Evolutionary conservation across 768 basidiomycete species (phyloP).

Genomic region (Xerocomus potaroensis): DNA sequence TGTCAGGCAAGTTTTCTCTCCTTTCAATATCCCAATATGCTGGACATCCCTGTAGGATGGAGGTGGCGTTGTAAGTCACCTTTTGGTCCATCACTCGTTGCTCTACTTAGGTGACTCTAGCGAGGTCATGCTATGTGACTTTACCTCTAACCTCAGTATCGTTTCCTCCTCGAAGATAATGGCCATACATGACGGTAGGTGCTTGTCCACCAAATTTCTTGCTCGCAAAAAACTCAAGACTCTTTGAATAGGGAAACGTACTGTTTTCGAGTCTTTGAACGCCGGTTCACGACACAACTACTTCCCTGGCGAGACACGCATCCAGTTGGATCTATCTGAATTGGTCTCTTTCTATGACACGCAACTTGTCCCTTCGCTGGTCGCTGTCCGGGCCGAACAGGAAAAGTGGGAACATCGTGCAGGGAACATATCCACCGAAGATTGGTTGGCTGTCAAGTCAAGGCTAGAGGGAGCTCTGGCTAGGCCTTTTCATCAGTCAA

Average conservation of each 20-base stretch:
- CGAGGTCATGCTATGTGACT: slow-evolving; percentile 50
- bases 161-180: slow-evolving; percentile 37
- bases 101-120: slow-evolving; percentile 20
- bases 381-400: slow-evolving; percentile 16
- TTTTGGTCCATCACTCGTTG: not conserved
- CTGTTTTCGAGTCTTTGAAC: slow-evolving; percentile 6
- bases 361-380: slow-evolving; percentile 24
- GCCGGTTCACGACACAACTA: slow-evolving; percentile 27
- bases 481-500: slow-evolving; percentile 14
- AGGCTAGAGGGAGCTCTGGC: slow-evolving; percentile 2
- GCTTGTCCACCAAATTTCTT: not conserved
- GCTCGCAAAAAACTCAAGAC: not conserved
- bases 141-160: slow-evolving; percentile 35
- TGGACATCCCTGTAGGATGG: slow-evolving; percentile 33
- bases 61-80: slow-evolving; percentile 43
- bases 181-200: not conserved
- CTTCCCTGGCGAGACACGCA: slow-evolving; percentile 32
- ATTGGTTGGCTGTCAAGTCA: slow-evolving; percentile 6
- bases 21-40: not conserved
- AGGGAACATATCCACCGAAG: slow-evolving; percentile 17
- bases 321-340: slow-evolving; percentile 29
- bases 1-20: slow-evolving; percentile 19
- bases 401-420: slow-evolving; percentile 29
- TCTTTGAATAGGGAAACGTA: not conserved
- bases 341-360: slow-evolving; percentile 35